These are phyloP conservation scores for Serendipita sp. DNA, from an alignment of 768 basidiomycete species.

Conservation along the genomic window DNA sequence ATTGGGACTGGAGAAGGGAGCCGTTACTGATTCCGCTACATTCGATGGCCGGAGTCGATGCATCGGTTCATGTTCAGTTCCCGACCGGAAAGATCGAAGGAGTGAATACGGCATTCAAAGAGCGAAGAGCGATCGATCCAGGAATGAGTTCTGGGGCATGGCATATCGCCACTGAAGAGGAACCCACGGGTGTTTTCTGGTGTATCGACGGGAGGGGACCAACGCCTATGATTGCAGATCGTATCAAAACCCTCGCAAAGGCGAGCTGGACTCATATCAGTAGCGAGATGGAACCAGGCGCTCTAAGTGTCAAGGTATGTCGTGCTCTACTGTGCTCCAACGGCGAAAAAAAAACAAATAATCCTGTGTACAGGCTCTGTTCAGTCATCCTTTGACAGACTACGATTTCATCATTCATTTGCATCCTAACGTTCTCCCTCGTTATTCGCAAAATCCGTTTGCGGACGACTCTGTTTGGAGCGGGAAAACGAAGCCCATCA, in stretches of 20 bases:
- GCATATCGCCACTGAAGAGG: constrained; percentile 64
- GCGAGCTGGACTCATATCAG: constrained; percentile 51
- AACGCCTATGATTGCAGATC: constrained; percentile 51
- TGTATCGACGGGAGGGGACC: constrained; percentile 41
- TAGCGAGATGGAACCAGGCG: constrained; percentile 29
- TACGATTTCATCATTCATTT: constrained; percentile 78
- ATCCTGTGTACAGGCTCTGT: constrained; percentile 42
- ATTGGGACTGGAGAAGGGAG: constrained; percentile 56
- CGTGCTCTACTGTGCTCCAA: background rate
- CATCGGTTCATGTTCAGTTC: constrained; percentile 18
- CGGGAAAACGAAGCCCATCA: constrained; percentile 29
- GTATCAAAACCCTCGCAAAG: constrained; percentile 54
- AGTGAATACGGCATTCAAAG: constrained; percentile 18
- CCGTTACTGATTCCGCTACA: constrained; percentile 62
- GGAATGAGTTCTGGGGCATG: constrained; percentile 37
- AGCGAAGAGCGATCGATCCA: constrained; percentile 19
- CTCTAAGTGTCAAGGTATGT: constrained; percentile 43
- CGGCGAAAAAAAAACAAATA: background rate
- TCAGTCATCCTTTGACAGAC: constrained; percentile 65
- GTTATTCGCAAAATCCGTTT: constrained; percentile 56
- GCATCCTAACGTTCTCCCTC: constrained; percentile 42
- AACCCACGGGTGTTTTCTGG: constrained; percentile 63
- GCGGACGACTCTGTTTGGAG: constrained; percentile 34
- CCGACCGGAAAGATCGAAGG: background rate
- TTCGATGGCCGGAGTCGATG: constrained; percentile 17